Evolutionary conservation across 73 alveolate species (phyloP).

Genomic region (Breviolum minutum): DNA sequence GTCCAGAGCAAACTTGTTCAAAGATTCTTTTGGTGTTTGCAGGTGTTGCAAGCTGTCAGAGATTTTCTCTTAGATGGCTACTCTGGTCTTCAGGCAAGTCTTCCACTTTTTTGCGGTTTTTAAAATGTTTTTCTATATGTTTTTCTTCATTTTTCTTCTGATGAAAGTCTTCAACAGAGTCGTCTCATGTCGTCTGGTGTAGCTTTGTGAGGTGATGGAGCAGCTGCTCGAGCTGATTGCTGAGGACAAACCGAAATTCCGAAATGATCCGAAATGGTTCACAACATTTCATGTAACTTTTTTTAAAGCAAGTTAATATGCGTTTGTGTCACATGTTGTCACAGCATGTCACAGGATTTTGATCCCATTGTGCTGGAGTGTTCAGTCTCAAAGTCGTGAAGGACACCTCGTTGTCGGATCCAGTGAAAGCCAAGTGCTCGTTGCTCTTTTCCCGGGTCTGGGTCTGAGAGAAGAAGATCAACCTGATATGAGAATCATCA

Average conservation of each 20-base stretch:
- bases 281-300: too few species aligned
- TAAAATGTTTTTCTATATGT: not conserved
- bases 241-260: not conserved
- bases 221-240: conserved; percentile 79
- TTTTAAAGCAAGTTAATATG: too few species aligned
- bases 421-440: conserved; percentile 59
- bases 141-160: too few species aligned
- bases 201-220: conserved; percentile 42
- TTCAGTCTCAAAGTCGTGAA: not conserved
- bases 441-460: conserved; percentile 58
- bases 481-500: not conserved
- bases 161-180: not conserved
- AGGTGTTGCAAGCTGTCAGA: conserved; percentile 64
- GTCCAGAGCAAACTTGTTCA: not conserved
- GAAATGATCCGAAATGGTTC: not conserved
- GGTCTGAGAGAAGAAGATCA: not conserved
- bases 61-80: conserved; percentile 70
- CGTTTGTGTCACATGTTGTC: too few species aligned
- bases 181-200: not conserved
- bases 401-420: conserved; percentile 12
- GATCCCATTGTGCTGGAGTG: too few species aligned
- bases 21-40: not conserved
- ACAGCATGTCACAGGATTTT: too few species aligned
- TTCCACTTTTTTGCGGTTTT: not conserved
- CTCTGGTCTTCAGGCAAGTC: conserved; percentile 67